phyloP scores from a whole-genome alignment of 148 eudicot species.

The Camellia granthamiana region DNA sequence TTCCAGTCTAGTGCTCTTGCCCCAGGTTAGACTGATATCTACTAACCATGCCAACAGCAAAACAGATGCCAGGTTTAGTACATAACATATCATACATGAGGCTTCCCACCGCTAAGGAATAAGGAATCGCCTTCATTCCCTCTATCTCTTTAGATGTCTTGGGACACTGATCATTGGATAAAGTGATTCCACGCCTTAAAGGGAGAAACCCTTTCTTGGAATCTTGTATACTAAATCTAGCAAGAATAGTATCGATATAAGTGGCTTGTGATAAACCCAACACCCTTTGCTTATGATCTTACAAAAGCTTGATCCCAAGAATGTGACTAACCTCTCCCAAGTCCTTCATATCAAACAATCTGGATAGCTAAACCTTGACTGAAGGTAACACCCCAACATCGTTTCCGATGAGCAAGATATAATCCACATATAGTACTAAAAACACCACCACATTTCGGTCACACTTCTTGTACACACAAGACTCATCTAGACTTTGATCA shows the following conservation, averaged over 20 bases:
- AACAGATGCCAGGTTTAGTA: background rate
- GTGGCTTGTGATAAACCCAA: background rate
- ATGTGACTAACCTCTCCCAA: background rate
- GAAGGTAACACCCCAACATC: too few species aligned
- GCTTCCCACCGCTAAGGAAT: background rate
- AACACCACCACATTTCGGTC: too few species aligned
- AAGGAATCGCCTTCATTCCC: background rate
- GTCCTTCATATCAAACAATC: background rate
- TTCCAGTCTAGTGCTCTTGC: background rate
- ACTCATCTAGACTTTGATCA: background rate
- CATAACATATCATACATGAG: background rate
- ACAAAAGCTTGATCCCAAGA: background rate
- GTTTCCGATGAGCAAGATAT: too few species aligned
- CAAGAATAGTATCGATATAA: background rate
- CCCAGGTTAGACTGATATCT: background rate
- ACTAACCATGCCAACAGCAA: background rate
- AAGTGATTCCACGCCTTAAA: background rate
- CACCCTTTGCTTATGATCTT: background rate
- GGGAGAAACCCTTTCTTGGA: background rate
- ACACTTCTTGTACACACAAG: background rate
- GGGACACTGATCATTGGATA: background rate
- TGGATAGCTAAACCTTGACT: background rate
- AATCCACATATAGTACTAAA: too few species aligned
- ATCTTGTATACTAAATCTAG: background rate
- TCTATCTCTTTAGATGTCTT: background rate